Evolutionary conservation across 306 rosid species (phyloP), one percentile per base, ranked within the genome.

Genomic region (Casuarina equisetifolia): DNA sequence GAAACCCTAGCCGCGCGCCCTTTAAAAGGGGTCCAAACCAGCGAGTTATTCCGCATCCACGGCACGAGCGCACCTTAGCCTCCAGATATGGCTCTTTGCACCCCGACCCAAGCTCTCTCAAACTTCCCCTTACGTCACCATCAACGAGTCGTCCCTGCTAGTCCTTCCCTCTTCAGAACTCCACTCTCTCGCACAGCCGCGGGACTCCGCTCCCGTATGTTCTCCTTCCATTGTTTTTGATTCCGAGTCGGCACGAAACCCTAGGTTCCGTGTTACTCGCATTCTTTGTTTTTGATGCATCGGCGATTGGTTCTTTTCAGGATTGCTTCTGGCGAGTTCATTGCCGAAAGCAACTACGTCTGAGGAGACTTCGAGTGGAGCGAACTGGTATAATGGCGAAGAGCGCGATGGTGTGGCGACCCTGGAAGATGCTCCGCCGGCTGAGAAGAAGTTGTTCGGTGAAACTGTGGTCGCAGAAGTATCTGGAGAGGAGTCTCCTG

Each of bases 361-460:
- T 9, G 88, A 84, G 16, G 90, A 84, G 36, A 59, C 63, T 19
- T 76, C 86, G 36, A 50, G 67, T 55, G 90, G 80, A 15, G 25
- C 49, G 2, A 64, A 78, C 57, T 59, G 64, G 25, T 81, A 69
- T 10, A 2, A 35, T 46, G 43, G 63, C 35, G 83, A 84, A 73
- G 66, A 80, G n/a, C 80, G 58, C 2, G 83, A 80, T 16, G 39
- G 58, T 17, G 76, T 43, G 4, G 64, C 76, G 3, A 63, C 81
- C 6, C 13, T 78, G 46, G 82, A 84, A 20, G 86, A 79, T 51
- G 67, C 73, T 59, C 17, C 74, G 3, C 69, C 81, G 6, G 74
- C 76, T 10, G 85, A 63, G 48, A 82, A 58, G 62, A 76, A 76
- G 8, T 43, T 9, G 6, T 82, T 63, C 35, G 48, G 17, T 16